Evolutionary conservation across 1,139 yeast species (phyloP).

Genomic region (Spencermartinsiella ligniputridi): DNA sequence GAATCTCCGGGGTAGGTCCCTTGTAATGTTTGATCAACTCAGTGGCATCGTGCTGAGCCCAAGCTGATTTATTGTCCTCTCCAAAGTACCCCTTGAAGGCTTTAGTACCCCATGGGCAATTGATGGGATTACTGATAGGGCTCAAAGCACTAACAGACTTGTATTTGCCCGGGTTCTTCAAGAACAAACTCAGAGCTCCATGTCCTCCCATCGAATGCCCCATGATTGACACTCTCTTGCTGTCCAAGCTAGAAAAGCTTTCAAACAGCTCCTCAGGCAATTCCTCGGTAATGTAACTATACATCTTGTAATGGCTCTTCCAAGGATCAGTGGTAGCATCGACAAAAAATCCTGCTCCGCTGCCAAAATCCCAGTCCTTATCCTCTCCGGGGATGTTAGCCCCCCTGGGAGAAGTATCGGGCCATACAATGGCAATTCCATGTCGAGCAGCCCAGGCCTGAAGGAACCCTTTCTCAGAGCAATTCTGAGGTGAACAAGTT

Average conservation of each 20-base stretch:
- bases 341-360: conserved; percentile 93
- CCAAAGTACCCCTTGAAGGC: conserved; percentile 79
- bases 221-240: conserved; percentile 61
- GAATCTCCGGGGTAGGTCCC: conserved; percentile 55
- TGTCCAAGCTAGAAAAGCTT: conserved; percentile 45
- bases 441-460: conserved; percentile 74
- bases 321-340: conserved; percentile 77
- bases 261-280: conserved; percentile 49
- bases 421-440: conserved; percentile 86
- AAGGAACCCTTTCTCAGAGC: conserved; percentile 90
- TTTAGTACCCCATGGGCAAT: conserved; percentile 82
- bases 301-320: conserved; percentile 76
- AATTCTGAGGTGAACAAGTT: conserved; percentile 91
- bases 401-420: conserved; percentile 98
- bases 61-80: conserved; percentile 42
- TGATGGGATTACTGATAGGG: conserved; percentile 77
- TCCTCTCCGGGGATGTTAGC: conserved; percentile 77
- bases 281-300: conserved; percentile 73
- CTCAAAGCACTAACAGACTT: conserved; percentile 87
- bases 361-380: conserved; percentile 84
- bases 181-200: conserved; percentile 80
- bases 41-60: conserved; percentile 81
- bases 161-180: conserved; percentile 69
- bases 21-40: conserved; percentile 55
- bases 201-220: conserved; percentile 99